Base-by-base conservation (phyloP, 1,284 basidiomycete genomes). In the Amylostereum areolatum region DNA sequence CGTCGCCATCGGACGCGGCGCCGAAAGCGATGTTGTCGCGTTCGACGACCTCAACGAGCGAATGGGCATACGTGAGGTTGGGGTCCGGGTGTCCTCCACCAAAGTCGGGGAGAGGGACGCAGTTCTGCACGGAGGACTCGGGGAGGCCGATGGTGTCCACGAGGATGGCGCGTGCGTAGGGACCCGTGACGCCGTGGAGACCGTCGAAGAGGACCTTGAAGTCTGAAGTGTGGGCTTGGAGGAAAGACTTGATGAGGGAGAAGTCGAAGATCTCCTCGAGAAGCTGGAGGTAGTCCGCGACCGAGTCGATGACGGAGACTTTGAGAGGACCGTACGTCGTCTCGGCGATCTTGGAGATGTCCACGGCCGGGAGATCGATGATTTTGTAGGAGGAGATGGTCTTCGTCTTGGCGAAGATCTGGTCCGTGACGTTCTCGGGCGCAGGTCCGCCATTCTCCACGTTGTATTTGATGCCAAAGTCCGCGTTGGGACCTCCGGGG, bases 391-490 rank as follows among this genome's bases (percentile, higher is more conserved):
- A 80, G 54, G 75, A 69, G 67, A 99, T 92, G 36, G 80, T 80
- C 77, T 92, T 95, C 51, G 93, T 94, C 67, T 85, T 85, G 64
- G 92, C 89, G 67, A 81, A 97, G 60, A 99, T 98, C 71, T 85
- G 86, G 74, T 99, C 79, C 24, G 96, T 99, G 51, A 99, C 88
- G 57, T 75, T 81, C 72, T 99, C 96, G 2, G 96, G 94, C 7
- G 96, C 96, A 28, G 96, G 96, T 0, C 96, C 97, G 56, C 96
- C 96, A 62, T 99, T 99, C 42, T 86, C 85, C 51, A 94, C 87
- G 73, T 99, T 99, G 77, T 97, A 98, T 74, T 99, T 99, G 82
- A 99, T 97, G 53, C 96, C 96, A 67, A 99, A 99, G 71, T 99
- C 96, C 62, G 91, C 90, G 61, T 98, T 81, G 29, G 97, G 96